Evolutionary conservation across 2,329 filamentous ascomycete species (phyloP).

Genomic region (Westerdykella aurantiaca): DNA sequence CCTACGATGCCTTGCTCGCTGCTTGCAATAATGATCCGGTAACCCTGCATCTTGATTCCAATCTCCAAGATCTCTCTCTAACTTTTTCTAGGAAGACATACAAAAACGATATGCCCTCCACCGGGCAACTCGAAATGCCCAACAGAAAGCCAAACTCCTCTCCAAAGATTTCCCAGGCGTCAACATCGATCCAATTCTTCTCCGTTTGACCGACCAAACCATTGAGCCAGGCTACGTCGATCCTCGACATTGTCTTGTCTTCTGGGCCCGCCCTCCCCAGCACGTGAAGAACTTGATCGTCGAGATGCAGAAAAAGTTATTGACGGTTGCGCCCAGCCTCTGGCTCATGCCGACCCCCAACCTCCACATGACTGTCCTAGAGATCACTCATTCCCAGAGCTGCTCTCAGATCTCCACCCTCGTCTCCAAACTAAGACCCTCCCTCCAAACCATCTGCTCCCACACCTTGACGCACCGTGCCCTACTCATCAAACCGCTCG

Average conservation of each 20-base stretch:
- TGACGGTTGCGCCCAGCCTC: conserved; percentile 61
- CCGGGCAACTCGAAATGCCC: conserved; percentile 65
- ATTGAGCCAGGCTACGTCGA: conserved; percentile 67
- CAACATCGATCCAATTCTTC: conserved; percentile 68
- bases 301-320: conserved; percentile 62
- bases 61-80: background rate
- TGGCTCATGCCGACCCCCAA: conserved; percentile 79
- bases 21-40: conserved; percentile 63
- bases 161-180: conserved; percentile 62
- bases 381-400: conserved; percentile 76
- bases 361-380: conserved; percentile 80
- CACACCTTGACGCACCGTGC: conserved; percentile 63
- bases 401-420: conserved; percentile 61
- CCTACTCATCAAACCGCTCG: conserved; percentile 71
- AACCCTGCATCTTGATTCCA: conserved; percentile 13
- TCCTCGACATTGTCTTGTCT: conserved; percentile 72
- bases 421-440: conserved; percentile 51
- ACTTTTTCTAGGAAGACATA: conserved; percentile 52
- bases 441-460: conserved; percentile 57
- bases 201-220: conserved; percentile 59
- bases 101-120: conserved; percentile 69
- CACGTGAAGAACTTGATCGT: conserved; percentile 63
- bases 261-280: conserved; percentile 79
- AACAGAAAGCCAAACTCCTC: conserved; percentile 71
- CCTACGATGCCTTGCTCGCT: conserved; percentile 67